phyloP scores from a whole-genome alignment of 768 basidiomycete genomes.

The Russula griseocarnosa region DNA sequence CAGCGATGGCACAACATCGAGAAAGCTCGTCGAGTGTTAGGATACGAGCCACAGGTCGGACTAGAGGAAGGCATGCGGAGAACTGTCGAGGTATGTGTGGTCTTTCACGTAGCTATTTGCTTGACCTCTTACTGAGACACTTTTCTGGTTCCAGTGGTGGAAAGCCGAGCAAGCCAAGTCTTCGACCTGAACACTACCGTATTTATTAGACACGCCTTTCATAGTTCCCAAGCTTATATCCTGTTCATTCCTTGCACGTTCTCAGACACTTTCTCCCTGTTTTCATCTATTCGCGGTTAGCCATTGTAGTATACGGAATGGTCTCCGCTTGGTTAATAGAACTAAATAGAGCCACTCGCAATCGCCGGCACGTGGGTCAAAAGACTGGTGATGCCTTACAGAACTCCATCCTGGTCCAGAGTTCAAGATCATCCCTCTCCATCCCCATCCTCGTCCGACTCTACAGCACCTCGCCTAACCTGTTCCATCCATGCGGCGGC shows the following conservation, averaged over 20 bases:
- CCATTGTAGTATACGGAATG: background rate
- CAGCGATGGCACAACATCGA: conserved; percentile 91
- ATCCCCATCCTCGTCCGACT: conserved; percentile 15
- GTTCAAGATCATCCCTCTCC: background rate
- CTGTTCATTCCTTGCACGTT: background rate
- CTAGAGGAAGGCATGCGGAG: conserved; percentile 81
- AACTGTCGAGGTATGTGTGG: conserved; percentile 64
- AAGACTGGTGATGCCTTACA: background rate
- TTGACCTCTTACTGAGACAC: background rate
- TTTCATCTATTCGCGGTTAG: background rate
- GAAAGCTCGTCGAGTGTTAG: conserved; percentile 83
- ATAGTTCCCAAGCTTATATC: background rate
- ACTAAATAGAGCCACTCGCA: background rate
- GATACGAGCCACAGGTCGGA: conserved; percentile 89
- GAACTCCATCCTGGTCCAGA: background rate
- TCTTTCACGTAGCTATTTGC: background rate
- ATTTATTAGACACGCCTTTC: background rate
- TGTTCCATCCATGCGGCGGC: conserved; percentile 59
- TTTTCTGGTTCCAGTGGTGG: conserved; percentile 24
- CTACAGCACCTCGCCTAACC: conserved; percentile 36
- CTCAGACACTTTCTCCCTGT: background rate
- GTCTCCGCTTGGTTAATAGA: background rate
- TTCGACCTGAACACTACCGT: conserved; percentile 12
- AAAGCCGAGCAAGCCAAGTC: conserved; percentile 27
- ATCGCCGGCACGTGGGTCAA: background rate